Base-by-base conservation (phyloP, 192 early-diverging fungal species). In the Coemansia sp. region DNA sequence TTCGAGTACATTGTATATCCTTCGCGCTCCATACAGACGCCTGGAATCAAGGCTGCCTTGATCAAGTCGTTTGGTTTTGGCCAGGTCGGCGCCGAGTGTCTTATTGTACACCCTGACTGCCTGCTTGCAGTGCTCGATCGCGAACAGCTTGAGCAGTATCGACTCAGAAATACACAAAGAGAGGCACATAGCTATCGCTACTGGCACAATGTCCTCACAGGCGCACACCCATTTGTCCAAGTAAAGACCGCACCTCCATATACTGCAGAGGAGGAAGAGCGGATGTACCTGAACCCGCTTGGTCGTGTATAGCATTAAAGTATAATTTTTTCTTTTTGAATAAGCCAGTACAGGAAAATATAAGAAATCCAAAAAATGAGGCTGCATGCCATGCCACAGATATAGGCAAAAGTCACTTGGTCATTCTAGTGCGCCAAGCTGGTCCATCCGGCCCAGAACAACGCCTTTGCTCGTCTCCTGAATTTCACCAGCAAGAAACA, bases 401-500 rank as follows among this genome's bases (percentile, higher is more conserved):
- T 44, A 44, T 14, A 10, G 14, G 38, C 38, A 44, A 3, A 23
- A 53, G 21, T 26, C 19, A 77, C 92, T 88, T 83, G 6, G 14
- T 50, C 84, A 88, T 73, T 87, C 88, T 34, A 92, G 62, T 49
- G 86, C 88, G 65, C 89, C 87, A 9, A 93, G 81, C 64, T 91
- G 86, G 69, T 93, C 90, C 58, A 93, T 78, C 47, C 91, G 78
- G 52, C 85, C 84, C 64, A 93, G 68, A 7, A 91, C 85, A 47
- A 89, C 85, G 49, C 87, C 86, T 57, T 89, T 89, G 49, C 93
- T 94, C 7, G 94, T 99, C 65, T 99, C 97, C 64, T 99, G 92
- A 64, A 99, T 94, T 78, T 99, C 97, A 21, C 97, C 96, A 1
- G 94, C 96, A 62, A 99, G 82, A 81, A 97, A 97, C 58, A 97